Evolutionary conservation across 805 yeast genomes (phyloP), one percentile per base, ranked within the genome.

Genomic region (Komagataella populi): DNA sequence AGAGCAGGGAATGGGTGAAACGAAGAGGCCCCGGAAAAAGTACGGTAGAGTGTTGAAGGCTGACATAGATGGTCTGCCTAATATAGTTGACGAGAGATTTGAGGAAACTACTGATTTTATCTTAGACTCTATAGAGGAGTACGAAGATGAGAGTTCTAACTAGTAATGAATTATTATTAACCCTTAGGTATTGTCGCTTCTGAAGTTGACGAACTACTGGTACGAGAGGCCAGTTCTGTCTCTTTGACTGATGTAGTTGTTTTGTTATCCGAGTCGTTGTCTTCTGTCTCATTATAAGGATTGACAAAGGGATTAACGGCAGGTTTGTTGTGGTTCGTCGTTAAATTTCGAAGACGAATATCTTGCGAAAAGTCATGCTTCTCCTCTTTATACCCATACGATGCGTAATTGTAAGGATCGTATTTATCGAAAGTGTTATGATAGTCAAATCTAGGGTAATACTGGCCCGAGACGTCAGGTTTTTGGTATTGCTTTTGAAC

Each of bases 71-170:
- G 89, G 91, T 1, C 62, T 90, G 53, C 83, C 80, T 68, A 85
- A 84, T 54, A 78, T 87, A 12, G 75, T 88, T 50, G 82, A 81
- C 54, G 96, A 87, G 63, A 72, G 89, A 61, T 86, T 87, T 57
- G 88, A 84, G 30, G 97, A 89, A 60, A 86, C 90, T 1, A 75
- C 85, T 16, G 96, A 87, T 60, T 90, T 88, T 61, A 78, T 91
- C 45, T 67, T 83, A 55, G 95, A 87, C 59, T 80, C 89, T 1
- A 71, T 86, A 53, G 90, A 86, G 59, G 93, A 81, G 49, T 77
- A 72, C 64, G 79, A 74, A 46, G 75, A 75, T 23, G 63, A 70
- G 20, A 20, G 23, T 20, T 17, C 20, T 44, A 44, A 44, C 17
- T 17, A 30, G 39, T 4, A 30, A 30, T 30, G 39, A 30, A 30